phyloP scores from a whole-genome alignment of 2,329 filamentous ascomycete species.

The Fusarium sp. region DNA sequence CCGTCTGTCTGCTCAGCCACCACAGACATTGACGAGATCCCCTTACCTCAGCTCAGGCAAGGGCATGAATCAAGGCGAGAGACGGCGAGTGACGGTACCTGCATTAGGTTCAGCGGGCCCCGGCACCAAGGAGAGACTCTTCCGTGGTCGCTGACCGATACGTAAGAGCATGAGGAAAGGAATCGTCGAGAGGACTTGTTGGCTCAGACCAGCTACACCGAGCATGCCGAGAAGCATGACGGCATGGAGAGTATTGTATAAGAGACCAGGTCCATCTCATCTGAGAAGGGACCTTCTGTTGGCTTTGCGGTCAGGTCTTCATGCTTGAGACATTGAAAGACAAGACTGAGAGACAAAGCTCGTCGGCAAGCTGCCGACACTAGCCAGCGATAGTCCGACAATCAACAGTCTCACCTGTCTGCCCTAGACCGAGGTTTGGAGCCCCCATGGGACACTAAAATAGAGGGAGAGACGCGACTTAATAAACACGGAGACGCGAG shows the following conservation, averaged over 20 bases:
- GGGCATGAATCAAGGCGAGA: slow-evolving; percentile 28
- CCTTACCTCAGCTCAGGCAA: slow-evolving; percentile 24
- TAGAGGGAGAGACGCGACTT: slow-evolving; percentile 20
- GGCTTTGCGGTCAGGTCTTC: neutral
- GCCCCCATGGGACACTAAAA: slow-evolving; percentile 12
- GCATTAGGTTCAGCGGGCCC: slow-evolving; percentile 29
- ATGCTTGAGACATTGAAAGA: neutral
- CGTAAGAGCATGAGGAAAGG: slow-evolving; percentile 8
- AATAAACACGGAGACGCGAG: slow-evolving; percentile 19
- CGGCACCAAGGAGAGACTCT: slow-evolving; percentile 14
- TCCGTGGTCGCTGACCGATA: neutral
- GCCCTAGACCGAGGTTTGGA: slow-evolving; percentile 17
- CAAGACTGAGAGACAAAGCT: neutral
- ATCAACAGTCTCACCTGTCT: neutral
- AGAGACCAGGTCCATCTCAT: neutral
- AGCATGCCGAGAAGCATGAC: slow-evolving; percentile 6
- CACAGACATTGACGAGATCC: slow-evolving; percentile 8
- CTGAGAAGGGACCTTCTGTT: neutral
- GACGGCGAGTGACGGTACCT: slow-evolving; percentile 28
- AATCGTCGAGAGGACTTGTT: slow-evolving; percentile 3
- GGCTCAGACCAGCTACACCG: slow-evolving; percentile 7
- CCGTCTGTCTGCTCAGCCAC: slow-evolving; percentile 13
- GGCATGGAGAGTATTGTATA: slow-evolving; percentile 1
- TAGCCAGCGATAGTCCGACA: neutral
- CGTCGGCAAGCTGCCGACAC: neutral